Base-by-base conservation (phyloP, 1,139 yeast species). In the Kodamaea arcana region DNA sequence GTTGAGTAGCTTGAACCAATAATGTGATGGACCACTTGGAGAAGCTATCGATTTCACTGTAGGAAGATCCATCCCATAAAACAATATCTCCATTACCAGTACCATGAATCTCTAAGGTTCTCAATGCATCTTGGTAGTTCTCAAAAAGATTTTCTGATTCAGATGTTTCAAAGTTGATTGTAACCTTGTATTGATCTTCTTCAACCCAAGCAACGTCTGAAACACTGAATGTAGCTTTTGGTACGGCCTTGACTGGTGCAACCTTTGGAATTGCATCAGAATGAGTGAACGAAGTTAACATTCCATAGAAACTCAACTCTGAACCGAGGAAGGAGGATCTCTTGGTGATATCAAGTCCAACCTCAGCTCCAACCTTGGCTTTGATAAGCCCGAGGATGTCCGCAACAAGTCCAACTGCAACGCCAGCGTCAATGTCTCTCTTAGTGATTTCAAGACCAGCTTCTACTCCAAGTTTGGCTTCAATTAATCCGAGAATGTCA, bases 201-300 rank as follows among this genome's bases (percentile, higher is more conserved):
- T 47, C 49, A 14, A 56, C 44, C 47, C 45, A 53, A 34, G 52
- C 52, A 33, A 56, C 60, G 32, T 56, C 56, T 28, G 54, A 47
- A 28, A 59, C 59, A 16, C 51, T 42, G 38, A 58, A 54, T 10
- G 48, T 47, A 30, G 64, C 62, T 40, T 51, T 51, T 32, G 62
- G 62, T 39, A 52, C 50, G 38, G 14, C n/a, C 13, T 8, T 11
- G 14, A 21, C 16, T 28, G 5, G n/a, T n/a, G n/a, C n/a, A n/a
- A n/a, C n/a, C n/a, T n/a, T n/a, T n/a, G n/a, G n/a, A n/a, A n/a
- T n/a, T n/a, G n/a, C n/a, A n/a, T n/a, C n/a, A n/a, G n/a, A n/a
- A n/a, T n/a, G n/a, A n/a, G n/a, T n/a, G n/a, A n/a, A n/a, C n/a
- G n/a, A n/a, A n/a, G n/a, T n/a, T n/a, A n/a, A n/a, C n/a, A n/a